Evolutionary conservation across 768 basidiomycete species (phyloP).

Genomic region (Cyathus striatus): DNA sequence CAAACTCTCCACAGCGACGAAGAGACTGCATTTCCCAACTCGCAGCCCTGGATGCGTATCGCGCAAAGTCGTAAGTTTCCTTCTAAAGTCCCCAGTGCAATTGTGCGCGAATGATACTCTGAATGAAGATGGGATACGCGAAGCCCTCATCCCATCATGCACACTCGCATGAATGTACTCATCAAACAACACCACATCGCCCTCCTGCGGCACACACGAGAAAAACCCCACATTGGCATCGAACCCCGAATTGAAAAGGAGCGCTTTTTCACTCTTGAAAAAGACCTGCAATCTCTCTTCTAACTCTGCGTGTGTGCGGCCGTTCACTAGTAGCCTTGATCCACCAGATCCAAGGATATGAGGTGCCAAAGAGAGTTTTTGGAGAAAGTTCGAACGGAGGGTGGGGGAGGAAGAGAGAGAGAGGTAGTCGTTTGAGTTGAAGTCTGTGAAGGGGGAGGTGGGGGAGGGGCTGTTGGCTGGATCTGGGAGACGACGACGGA

Average conservation of each 20-base stretch:
- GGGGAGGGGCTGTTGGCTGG: conserved; percentile 28
- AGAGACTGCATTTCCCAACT: conserved; percentile 45
- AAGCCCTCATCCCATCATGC: conserved; percentile 83
- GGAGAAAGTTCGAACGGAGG: conserved; percentile 57
- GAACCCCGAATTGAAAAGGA: conserved; percentile 91
- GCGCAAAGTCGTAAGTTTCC: conserved; percentile 35
- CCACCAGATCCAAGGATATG: conserved; percentile 82
- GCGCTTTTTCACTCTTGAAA: conserved; percentile 56
- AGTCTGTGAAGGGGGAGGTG: conserved; percentile 43
- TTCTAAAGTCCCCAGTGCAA: conserved; percentile 44
- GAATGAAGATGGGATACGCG: conserved; percentile 33
- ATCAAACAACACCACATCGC: conserved; percentile 79
- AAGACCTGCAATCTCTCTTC: conserved; percentile 65
- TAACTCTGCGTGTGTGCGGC: conserved; percentile 61
- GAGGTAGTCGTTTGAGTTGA: conserved; percentile 92
- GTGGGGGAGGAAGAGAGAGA: conserved; percentile 60
- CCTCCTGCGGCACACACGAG: conserved; percentile 68
- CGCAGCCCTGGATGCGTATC: conserved; percentile 27
- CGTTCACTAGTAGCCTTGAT: conserved; percentile 80
- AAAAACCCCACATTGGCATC: conserved; percentile 92
- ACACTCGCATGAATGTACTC: conserved; percentile 89
- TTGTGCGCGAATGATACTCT: conserved; percentile 69
- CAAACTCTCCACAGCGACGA: conserved; percentile 82
- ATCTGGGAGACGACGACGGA: conserved; percentile 67
- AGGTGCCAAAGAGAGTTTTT: conserved; percentile 41